Evolutionary conservation across 177 flowering plant genomes (phyloP), one percentile per base, ranked within the genome.

Genomic region (Vitis hybrid): DNA sequence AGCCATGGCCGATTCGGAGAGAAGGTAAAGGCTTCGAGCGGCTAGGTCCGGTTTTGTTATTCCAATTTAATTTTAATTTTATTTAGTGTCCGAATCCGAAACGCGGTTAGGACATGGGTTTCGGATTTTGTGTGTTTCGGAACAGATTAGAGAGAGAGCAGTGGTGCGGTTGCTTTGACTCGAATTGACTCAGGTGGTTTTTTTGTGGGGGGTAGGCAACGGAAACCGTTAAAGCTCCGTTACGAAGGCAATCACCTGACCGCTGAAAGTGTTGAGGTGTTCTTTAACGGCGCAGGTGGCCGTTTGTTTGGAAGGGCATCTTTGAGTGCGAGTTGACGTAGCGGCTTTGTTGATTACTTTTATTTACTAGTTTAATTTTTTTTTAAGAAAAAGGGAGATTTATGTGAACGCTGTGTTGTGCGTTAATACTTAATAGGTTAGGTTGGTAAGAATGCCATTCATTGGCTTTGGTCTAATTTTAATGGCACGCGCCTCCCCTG

Each of bases 151-250:
- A 64, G 52, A 58, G 62, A 14, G 72, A 66, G 31, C 22, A 33
- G 45, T 3, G 65, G 19, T 7, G 16, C 10, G 45, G 13, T 51
- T 31, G 58, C 45, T 64, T 64, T 82, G 87, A 84, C 85, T 76
- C 22, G 16, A 60, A 45, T 84, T 84, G 85, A 82, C 85, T 71
- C 78, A 67, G 78, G 77, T 76, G 64, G 74, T 79, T 79, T 65
- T 22, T 22, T 20, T 56, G 14, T 31, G 13, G 18, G 33, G 51
- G 18, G 67, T 33, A 67, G 59, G 73, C 51, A 71, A 72, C 72
- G 26, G 67, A 75, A 72, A 60, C 72, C 84, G 83, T 78, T 67
- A 39, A 48, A 51, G 20, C 67, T 71, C 80, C 77, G 79, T 68
- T 65, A 62, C 51, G 50, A 61, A 12, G 10, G 39, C 69, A 48